Percentiles rank a stretch among this genome's conserved stretches.
These are phyloP conservation scores for Kandelia obovata DNA, from an alignment of 345 rosid genomes.

Conservation along the genomic window DNA sequence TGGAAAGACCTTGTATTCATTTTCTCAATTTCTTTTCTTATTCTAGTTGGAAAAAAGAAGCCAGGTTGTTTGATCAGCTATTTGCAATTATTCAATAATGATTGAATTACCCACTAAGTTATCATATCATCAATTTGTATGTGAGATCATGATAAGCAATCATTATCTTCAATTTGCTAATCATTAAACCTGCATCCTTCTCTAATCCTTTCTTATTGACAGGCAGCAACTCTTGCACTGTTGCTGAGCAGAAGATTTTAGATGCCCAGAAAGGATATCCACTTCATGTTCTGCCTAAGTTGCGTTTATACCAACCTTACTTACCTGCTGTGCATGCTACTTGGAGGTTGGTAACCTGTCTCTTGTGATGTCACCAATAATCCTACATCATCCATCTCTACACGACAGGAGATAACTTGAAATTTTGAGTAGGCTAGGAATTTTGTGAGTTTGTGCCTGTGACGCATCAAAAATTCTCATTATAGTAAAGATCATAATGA, in stretches of 20 bases:
- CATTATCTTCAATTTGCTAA: conserved; percentile 1
- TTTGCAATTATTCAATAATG: not conserved
- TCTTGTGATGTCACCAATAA: not conserved
- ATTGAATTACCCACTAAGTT: no score
- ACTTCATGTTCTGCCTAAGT: conserved; percentile 17
- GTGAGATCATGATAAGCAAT: not conserved
- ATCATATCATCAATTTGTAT: not conserved
- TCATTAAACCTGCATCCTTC: not conserved
- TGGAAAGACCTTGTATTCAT: not conserved
- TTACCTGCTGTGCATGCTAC: conserved; percentile 41
- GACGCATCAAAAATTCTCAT: not conserved
- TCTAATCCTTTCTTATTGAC: conserved; percentile 14
- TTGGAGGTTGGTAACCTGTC: conserved; percentile 51
- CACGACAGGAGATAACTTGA: no score
- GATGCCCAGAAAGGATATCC: conserved; percentile 22
- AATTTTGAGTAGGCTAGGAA: not conserved
- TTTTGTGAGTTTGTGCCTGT: not conserved
- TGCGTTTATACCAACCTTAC: conserved; percentile 19
- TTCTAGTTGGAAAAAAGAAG: not conserved
- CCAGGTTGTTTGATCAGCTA: not conserved
- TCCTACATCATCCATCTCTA: not conserved
- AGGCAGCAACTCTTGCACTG: conserved; percentile 27
- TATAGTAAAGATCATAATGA: no score
- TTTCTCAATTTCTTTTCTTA: not conserved
- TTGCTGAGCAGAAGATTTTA: conserved; percentile 23